Percentiles rank a stretch among this genome's conserved stretches.
These are phyloP conservation scores for Penicillium tannophilum DNA, from an alignment of 495 filamentous ascomycete genomes.

Conservation along the genomic window DNA sequence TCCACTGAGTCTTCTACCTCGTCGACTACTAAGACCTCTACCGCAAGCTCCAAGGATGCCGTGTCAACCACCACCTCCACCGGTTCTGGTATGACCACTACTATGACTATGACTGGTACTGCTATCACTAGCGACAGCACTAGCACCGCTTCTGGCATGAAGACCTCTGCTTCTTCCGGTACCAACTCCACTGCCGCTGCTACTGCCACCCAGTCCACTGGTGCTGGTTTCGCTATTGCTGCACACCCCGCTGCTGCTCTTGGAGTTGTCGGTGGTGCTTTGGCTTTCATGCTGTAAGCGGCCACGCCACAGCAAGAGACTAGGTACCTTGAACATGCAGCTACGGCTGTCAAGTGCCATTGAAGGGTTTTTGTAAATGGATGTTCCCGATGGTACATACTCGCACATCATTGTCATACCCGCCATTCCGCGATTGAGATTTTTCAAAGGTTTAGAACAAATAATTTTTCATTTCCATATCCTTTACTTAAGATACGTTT, in stretches of 20 bases:
- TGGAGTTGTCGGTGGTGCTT: constrained; percentile 24
- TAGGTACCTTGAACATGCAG: not conserved
- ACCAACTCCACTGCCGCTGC: constrained; percentile 17
- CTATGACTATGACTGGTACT: not conserved
- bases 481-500: not conserved
- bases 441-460: not conserved
- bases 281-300: constrained; percentile 26
- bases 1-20: constrained; percentile 9
- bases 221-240: constrained; percentile 16
- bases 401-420: not conserved
- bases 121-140: not conserved
- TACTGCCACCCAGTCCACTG: constrained; percentile 8
- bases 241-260: constrained; percentile 28
- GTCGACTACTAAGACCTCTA: constrained; percentile 1
- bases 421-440: not conserved
- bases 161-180: not conserved
- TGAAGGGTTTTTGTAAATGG: not conserved
- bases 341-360: not conserved
- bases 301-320: not conserved
- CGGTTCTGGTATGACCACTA: not conserved
- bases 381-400: not conserved
- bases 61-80: not conserved
- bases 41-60: constrained; percentile 6
- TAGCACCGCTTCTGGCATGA: not conserved
- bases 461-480: not conserved